Evolutionary conservation across 2,329 filamentous ascomycete genomes (phyloP).

Genomic region (Phoma sp.): DNA sequence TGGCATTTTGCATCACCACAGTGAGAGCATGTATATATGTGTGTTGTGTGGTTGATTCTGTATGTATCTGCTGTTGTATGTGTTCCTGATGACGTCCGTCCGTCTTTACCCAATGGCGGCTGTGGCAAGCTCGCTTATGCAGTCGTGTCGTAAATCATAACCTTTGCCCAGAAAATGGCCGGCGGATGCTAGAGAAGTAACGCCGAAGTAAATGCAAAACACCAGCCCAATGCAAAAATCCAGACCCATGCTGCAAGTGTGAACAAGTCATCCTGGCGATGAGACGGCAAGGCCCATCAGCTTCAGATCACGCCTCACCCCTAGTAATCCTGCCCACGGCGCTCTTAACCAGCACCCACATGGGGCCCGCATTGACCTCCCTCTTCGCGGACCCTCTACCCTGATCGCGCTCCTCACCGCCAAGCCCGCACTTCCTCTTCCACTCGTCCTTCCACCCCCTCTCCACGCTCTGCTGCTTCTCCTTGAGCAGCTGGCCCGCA

Average conservation of each 20-base stretch:
- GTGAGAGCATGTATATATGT: too few species aligned
- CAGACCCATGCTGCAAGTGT: slow-evolving; percentile 10
- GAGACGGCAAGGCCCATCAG: neutral
- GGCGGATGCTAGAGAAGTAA: slow-evolving; percentile 5
- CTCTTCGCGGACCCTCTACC: slow-evolving; percentile 20
- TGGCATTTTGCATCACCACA: neutral
- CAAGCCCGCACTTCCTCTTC: slow-evolving; percentile 32
- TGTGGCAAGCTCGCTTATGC: slow-evolving; percentile 19
- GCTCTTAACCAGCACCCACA: slow-evolving; percentile 38
- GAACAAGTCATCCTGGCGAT: neutral
- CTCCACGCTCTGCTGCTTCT: slow-evolving; percentile 29
- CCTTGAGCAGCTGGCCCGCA: slow-evolving; percentile 27
- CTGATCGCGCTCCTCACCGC: slow-evolving; percentile 13
- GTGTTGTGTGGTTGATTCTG: neutral
- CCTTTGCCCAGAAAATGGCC: slow-evolving; percentile 13
- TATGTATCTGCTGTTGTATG: neutral
- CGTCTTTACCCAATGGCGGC: slow-evolving; percentile 10
- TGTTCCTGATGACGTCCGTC: neutral
- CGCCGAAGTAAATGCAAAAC: slow-evolving; percentile 15
- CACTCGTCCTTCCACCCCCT: slow-evolving; percentile 31
- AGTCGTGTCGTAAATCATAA: slow-evolving; percentile 16
- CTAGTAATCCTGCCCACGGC: slow-evolving; percentile 31
- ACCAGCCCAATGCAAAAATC: slow-evolving; percentile 17
- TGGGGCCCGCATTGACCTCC: slow-evolving; percentile 32
- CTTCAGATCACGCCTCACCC: slow-evolving; percentile 26